phyloP scores from a whole-genome alignment of 441 rosid species.

The Pelargonium citronellum region DNA sequence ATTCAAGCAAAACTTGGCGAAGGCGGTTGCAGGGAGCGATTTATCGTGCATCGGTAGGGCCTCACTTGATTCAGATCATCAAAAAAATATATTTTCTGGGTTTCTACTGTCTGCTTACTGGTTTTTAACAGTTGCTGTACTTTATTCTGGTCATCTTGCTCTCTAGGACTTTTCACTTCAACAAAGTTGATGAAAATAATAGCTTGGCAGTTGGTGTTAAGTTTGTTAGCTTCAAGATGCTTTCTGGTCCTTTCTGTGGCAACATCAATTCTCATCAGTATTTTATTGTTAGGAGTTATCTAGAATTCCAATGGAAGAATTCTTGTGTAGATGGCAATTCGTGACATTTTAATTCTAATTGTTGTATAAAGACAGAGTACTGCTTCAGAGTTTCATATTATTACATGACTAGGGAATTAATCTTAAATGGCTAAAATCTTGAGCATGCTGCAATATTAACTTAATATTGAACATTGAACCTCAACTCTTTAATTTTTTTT shows the following conservation, averaged over 20 bases:
- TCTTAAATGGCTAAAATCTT: not conserved
- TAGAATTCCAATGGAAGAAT: not conserved
- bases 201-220: not conserved
- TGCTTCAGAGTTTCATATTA: not conserved
- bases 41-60: slow-evolving; percentile 71
- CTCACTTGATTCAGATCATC: not conserved
- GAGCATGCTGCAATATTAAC: not conserved
- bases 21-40: slow-evolving; percentile 85
- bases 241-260: too few species aligned
- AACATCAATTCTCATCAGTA: not conserved
- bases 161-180: not conserved
- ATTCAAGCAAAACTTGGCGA: slow-evolving; percentile 74
- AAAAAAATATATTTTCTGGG: not conserved
- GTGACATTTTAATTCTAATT: not conserved
- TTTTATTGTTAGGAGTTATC: not conserved
- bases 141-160: slow-evolving; percentile 5
- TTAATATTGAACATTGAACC: not conserved
- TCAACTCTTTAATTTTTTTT: not conserved
- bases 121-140: not conserved
- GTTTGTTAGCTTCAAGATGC: not conserved
- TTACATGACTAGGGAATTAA: not conserved
- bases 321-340: not conserved
- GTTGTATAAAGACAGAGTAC: not conserved
- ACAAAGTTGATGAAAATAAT: not conserved
- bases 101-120: not conserved